Base-by-base conservation (phyloP, 2,329 filamentous ascomycete species). In the Phialocephala subalpina region DNA sequence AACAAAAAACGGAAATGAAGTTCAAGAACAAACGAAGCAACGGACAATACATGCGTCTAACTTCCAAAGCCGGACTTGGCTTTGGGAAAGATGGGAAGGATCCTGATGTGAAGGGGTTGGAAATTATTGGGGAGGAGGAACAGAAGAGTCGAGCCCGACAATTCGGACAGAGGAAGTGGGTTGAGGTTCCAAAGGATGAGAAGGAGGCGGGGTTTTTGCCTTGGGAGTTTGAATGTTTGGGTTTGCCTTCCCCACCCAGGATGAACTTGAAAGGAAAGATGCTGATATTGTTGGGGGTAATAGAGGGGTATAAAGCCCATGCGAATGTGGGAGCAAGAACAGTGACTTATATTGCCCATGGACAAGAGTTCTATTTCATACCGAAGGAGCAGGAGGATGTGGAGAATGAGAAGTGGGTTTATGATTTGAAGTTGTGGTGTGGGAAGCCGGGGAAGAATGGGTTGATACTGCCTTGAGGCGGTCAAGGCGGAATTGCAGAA, bases 341-440 rank as follows among this genome's bases (percentile, higher is more conserved):
- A 7, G 59, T 71, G 9, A 60, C 40, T 4, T 71, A 71, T 52
- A 25, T 35, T 16, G 69, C 61, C 16, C 64, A 70, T 38, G 66
- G 68, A 18, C 62, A 69, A 56, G 61, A 63, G 9, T 65, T 64
- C 3, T 59, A 57, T 52, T 68, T 71, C 12, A 61, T 59, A 16
- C 63, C 66, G 0, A 53, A 64, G 38, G 47, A 57, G 64, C 45
- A 25, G n/a, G 69, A 71, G 64, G 64, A 71, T 69, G 38, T 71
- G 16, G 42, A 35, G 40, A 60, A 38, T 2, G 63, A 69, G 47
- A 55, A 38, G 47, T 71, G 65, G 65, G 47, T 67, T 47, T 69
- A 69, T 60, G 22, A 22, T 20, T 55, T 63, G 59, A 61, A 53
- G 47, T 29, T 70, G 60, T 70, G 67, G 66, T 70, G 68, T 67